phyloP scores from a whole-genome alignment of 2,329 filamentous ascomycete species.

The Colletotrichum trifolii region DNA sequence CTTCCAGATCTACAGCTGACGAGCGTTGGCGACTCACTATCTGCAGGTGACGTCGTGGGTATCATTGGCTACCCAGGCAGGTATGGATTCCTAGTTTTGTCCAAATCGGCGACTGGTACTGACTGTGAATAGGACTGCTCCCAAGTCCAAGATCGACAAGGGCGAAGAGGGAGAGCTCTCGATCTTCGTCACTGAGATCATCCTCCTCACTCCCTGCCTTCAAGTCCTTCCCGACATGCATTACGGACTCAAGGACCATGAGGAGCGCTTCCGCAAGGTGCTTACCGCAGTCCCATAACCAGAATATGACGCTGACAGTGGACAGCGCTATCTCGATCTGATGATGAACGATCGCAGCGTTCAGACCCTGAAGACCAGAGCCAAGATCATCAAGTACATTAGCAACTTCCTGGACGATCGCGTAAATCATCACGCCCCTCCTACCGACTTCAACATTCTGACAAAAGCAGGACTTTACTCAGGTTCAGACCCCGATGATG shows the following conservation, averaged over 20 bases:
- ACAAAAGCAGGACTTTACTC: conserved; percentile 74
- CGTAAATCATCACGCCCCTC: background rate
- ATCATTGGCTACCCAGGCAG: conserved; percentile 82
- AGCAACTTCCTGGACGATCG: conserved; percentile 88
- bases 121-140: conserved; percentile 70
- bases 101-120: background rate
- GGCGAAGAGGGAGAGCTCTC: conserved; percentile 91
- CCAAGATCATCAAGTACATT: conserved; percentile 90
- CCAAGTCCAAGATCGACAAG: conserved; percentile 84
- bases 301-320: background rate
- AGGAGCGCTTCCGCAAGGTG: conserved; percentile 86
- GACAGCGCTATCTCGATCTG: conserved; percentile 83
- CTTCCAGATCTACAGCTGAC: background rate
- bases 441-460: background rate
- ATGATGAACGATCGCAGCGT: conserved; percentile 94
- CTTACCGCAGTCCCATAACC: background rate
- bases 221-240: conserved; percentile 91
- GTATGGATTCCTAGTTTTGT: conserved; percentile 13
- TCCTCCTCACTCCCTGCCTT: conserved; percentile 89
- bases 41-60: conserved; percentile 82
- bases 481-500: conserved; percentile 98
- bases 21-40: background rate
- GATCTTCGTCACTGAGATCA: conserved; percentile 88
- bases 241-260: conserved; percentile 95
- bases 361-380: conserved; percentile 84